These are phyloP conservation scores for Lunasporangiospora selenospora DNA, from an alignment of 192 early-diverging fungal genomes.

Conservation along the genomic window DNA sequence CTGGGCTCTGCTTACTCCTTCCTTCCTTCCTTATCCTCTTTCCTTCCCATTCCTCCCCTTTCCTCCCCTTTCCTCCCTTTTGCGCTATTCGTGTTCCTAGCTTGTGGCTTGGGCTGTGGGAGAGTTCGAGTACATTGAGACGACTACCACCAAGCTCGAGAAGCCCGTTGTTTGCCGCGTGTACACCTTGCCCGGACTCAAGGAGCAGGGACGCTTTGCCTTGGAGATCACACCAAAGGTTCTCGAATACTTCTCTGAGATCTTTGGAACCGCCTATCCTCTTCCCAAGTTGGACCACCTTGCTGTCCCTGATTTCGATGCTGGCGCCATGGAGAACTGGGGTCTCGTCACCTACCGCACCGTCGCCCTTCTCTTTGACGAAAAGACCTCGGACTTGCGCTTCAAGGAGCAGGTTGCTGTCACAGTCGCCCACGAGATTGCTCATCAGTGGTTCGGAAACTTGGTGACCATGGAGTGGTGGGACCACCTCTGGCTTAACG, in stretches of 20 bases:
- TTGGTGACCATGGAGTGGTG: constrained; percentile 97
- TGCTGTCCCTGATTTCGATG: constrained; percentile 92
- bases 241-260: constrained; percentile 88
- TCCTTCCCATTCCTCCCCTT: neutral
- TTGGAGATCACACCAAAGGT: constrained; percentile 77
- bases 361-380: constrained; percentile 84
- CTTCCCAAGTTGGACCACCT: constrained; percentile 90
- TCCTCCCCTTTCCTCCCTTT: neutral
- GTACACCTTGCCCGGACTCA: constrained; percentile 84
- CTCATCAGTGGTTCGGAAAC: constrained; percentile 95
- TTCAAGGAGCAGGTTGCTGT: constrained; percentile 87
- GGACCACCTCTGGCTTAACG: constrained; percentile 95
- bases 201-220: constrained; percentile 85
- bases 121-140: constrained; percentile 93
- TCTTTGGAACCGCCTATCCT: constrained; percentile 89
- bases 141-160: constrained; percentile 70
- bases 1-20: no score
- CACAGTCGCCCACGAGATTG: constrained; percentile 88
- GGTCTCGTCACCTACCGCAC: constrained; percentile 94
- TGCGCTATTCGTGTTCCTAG: constrained; percentile 3
- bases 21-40: neutral
- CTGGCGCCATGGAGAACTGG: constrained; percentile 97
- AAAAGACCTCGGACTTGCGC: constrained; percentile 70
- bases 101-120: constrained; percentile 91
- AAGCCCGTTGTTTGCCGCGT: constrained; percentile 83